A percentile compares a stretch with the other conserved stretches of the same genome.
Evolutionary conservation across 345 rosid species (phyloP).

Genomic region (Theobroma cacao): DNA sequence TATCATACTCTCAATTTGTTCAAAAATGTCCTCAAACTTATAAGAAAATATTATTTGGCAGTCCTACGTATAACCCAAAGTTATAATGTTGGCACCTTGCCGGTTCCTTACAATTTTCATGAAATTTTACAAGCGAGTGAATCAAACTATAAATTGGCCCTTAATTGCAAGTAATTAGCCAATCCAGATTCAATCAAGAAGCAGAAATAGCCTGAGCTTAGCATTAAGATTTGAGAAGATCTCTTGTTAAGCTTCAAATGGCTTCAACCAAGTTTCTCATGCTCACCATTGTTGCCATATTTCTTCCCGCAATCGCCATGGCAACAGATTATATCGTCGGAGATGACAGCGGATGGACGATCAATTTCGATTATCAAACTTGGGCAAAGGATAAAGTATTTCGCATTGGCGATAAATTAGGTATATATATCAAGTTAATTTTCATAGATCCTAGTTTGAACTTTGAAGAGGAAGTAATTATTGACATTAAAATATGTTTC

Average conservation of each 20-base stretch:
- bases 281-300: conserved; percentile 17
- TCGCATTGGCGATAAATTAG: conserved; percentile 30
- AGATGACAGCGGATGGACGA: conserved; percentile 28
- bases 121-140: background rate
- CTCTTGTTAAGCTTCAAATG: conserved; percentile 18
- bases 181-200: background rate
- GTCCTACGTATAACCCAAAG: background rate
- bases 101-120: background rate
- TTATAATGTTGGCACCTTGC: background rate
- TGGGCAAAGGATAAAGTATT: conserved; percentile 37
- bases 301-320: conserved; percentile 25
- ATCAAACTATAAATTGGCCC: background rate
- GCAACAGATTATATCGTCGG: conserved; percentile 34
- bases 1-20: background rate
- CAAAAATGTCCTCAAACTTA: background rate
- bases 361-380: conserved; percentile 16
- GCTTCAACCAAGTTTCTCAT: conserved; percentile 13
- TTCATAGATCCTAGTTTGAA: no score
- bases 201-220: background rate
- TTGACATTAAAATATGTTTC: no score
- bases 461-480: no score
- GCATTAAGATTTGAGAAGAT: background rate
- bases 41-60: background rate
- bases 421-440: conserved; percentile 6
- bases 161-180: background rate